phyloP scores from a whole-genome alignment of 495 filamentous ascomycete genomes.

The Penicillium taxi region DNA sequence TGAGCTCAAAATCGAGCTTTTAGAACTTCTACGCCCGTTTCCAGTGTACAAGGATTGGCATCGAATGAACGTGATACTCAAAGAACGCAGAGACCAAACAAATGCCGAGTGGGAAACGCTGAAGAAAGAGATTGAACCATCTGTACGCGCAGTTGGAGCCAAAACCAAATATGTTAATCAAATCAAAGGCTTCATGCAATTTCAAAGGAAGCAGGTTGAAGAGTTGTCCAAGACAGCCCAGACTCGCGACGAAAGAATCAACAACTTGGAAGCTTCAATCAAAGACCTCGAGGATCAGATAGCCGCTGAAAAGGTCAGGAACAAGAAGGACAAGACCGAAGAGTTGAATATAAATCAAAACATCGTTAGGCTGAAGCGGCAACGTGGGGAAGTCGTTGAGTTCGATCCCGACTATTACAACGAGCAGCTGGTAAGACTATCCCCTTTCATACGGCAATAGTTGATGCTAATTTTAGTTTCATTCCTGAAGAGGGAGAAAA shows the following conservation, averaged over 20 bases:
- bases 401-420: slow-evolving; percentile 50
- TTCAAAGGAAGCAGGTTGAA: slow-evolving; percentile 44
- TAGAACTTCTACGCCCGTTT: slow-evolving; percentile 59
- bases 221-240: slow-evolving; percentile 47
- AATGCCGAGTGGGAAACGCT: slow-evolving; percentile 48
- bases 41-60: slow-evolving; percentile 49
- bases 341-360: slow-evolving; percentile 30
- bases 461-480: slow-evolving; percentile 9
- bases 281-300: slow-evolving; percentile 47
- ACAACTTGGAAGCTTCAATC: slow-evolving; percentile 43
- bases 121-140: slow-evolving; percentile 56
- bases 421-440: slow-evolving; percentile 35
- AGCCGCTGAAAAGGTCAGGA: slow-evolving; percentile 49
- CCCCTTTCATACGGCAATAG: too few relatives aligned
- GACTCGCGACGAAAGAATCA: slow-evolving; percentile 39
- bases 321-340: slow-evolving; percentile 45
- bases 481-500: slow-evolving; percentile 6
- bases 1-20: slow-evolving; percentile 53
- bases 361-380: slow-evolving; percentile 39
- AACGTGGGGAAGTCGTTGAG: slow-evolving; percentile 43
- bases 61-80: slow-evolving; percentile 30
- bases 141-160: slow-evolving; percentile 52
- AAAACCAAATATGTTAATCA: slow-evolving; percentile 55
- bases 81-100: slow-evolving; percentile 38
- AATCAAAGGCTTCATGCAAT: slow-evolving; percentile 41